These are phyloP conservation scores for Oryza rufipogon DNA, from an alignment of 176 grass and related monocot genomes.

Conservation along the genomic window DNA sequence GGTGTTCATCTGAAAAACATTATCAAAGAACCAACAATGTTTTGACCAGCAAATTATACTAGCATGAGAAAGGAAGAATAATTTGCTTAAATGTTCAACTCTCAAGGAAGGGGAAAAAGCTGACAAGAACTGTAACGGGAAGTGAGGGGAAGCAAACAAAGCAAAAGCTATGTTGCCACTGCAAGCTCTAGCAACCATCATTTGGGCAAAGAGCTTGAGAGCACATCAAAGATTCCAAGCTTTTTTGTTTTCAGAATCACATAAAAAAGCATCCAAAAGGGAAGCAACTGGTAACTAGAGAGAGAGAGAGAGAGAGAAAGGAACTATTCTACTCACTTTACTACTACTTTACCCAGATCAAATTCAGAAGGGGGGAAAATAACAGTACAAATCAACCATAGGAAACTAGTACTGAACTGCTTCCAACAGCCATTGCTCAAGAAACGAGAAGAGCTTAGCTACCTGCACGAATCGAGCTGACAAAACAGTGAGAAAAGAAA, in stretches of 20 bases:
- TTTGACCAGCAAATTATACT: conserved; percentile 27
- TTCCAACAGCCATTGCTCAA: conserved; percentile 30
- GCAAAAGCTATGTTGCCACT: conserved; percentile 41
- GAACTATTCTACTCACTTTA: conserved; percentile 31
- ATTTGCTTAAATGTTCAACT: conserved; percentile 4
- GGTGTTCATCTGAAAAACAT: background rate
- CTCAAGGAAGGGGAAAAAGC: conserved; percentile 32
- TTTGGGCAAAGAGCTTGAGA: conserved; percentile 37
- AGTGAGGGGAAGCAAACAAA: conserved; percentile 33
- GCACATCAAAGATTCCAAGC: conserved; percentile 67
- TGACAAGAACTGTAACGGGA: conserved; percentile 38
- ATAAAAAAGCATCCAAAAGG: conserved; percentile 44
- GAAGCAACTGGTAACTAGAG: conserved; percentile 12
- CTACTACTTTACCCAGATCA: conserved; percentile 8
- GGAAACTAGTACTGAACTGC: conserved; percentile 17
- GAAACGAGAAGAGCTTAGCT: background rate
- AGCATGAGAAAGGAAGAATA: conserved; percentile 15
- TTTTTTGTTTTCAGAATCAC: conserved; percentile 50
- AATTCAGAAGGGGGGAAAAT: background rate
- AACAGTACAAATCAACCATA: background rate
- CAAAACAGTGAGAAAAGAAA: background rate
- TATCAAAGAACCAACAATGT: conserved; percentile 26
- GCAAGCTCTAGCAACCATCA: conserved; percentile 55
- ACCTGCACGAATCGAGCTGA: background rate
- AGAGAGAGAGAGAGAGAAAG: conserved; percentile 10